Evolutionary conservation across 495 filamentous ascomycete species (phyloP).

Genomic region (Entonaema liquescens): DNA sequence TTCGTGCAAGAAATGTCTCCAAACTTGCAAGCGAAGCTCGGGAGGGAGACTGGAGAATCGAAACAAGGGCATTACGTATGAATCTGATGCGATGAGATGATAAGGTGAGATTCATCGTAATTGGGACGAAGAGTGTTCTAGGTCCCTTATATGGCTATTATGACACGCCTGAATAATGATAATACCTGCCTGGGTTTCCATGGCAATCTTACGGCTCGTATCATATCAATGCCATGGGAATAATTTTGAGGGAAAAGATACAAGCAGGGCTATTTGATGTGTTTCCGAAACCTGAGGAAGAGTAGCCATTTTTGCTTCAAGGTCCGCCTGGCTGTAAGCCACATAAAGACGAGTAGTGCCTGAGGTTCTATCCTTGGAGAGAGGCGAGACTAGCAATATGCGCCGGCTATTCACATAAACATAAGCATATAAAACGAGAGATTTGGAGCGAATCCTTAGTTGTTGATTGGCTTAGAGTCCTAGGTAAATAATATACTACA

Average conservation of each 20-base stretch:
- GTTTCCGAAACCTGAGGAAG: too few relatives aligned
- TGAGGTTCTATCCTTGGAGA: neutral
- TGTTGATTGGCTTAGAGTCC: constrained; percentile 33
- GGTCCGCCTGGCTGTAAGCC: too few relatives aligned
- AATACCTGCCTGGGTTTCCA: neutral
- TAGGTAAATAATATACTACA: constrained; percentile 42
- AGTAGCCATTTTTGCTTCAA: too few relatives aligned
- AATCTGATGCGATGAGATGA: neutral
- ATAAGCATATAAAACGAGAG: neutral
- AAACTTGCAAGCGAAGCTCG: neutral
- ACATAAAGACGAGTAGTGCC: neutral
- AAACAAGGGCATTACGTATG: neutral
- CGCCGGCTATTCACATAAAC: constrained; percentile 8
- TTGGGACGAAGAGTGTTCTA: neutral
- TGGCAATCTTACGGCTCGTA: neutral
- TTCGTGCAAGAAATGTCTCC: neutral
- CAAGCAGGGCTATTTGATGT: too few relatives aligned
- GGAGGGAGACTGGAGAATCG: neutral
- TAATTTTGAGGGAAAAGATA: too few relatives aligned
- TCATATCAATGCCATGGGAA: neutral
- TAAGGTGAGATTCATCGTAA: neutral
- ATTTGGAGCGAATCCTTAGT: constrained; percentile 27
- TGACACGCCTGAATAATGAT: neutral
- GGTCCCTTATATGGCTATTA: neutral
- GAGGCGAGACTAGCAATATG: neutral